A percentile compares a stretch with the other conserved stretches of the same genome.
phyloP scores from a whole-genome alignment of 768 basidiomycete species.

The Trametes cubensis region DNA sequence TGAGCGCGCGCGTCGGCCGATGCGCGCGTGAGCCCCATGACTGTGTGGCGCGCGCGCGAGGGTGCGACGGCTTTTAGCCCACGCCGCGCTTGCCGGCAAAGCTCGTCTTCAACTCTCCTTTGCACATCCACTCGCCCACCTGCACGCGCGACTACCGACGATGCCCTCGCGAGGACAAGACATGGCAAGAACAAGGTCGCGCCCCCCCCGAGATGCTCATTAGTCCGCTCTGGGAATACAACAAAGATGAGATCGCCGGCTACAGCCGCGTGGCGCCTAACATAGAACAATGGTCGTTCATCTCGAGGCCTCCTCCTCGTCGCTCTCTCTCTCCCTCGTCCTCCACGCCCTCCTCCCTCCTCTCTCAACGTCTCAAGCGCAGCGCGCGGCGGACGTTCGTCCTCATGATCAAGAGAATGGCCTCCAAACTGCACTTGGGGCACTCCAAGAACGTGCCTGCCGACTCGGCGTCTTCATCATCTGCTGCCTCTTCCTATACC shows the following conservation, averaged over 20 bases:
- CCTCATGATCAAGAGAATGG: slow-evolving; percentile 38
- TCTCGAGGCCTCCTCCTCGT: not conserved
- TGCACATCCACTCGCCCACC: not conserved
- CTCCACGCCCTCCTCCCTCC: slow-evolving; percentile 11
- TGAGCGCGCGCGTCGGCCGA: not conserved
- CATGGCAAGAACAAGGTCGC: slow-evolving; percentile 15
- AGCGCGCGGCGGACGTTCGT: slow-evolving; percentile 14
- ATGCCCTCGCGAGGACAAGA: not conserved
- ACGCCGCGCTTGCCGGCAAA: not conserved
- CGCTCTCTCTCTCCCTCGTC: slow-evolving; percentile 7
- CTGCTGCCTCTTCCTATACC: slow-evolving; percentile 25
- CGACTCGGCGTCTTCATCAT: slow-evolving; percentile 28
- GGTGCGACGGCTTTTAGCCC: slow-evolving; percentile 2
- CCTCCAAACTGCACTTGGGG: slow-evolving; percentile 34
- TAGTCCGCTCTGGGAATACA: slow-evolving; percentile 8
- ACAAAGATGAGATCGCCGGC: slow-evolving; percentile 18
- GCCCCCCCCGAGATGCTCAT: not conserved
- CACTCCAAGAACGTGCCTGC: slow-evolving; percentile 16
- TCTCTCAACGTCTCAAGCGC: slow-evolving; percentile 17
- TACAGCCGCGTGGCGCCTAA: slow-evolving; percentile 15
- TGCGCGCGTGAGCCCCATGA: not conserved
- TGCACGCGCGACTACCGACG: not conserved
- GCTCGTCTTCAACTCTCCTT: not conserved
- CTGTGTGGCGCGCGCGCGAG: slow-evolving; percentile 5
- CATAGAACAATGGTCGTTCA: slow-evolving; percentile 26